phyloP scores from a whole-genome alignment of 1,284 basidiomycete genomes.

The Austroboletus novae-zelandiae region DNA sequence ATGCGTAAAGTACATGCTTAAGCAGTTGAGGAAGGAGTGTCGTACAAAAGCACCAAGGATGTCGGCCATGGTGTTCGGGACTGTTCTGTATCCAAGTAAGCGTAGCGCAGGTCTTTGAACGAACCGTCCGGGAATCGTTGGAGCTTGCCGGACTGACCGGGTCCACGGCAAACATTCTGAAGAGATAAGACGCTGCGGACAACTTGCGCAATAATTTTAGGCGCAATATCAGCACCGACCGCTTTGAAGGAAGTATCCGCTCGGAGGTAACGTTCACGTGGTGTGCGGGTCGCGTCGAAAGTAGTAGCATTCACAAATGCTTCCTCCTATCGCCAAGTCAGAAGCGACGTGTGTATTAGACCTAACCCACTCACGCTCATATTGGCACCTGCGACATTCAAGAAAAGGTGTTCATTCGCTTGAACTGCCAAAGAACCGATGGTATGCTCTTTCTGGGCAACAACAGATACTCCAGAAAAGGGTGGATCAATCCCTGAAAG shows the following conservation, averaged over 20 bases:
- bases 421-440: slow-evolving; percentile 43
- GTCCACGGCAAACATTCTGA: slow-evolving; percentile 50
- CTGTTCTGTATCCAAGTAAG: slow-evolving; percentile 47
- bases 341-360: not conserved
- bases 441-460: slow-evolving; percentile 43
- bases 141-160: slow-evolving; percentile 51
- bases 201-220: slow-evolving; percentile 51
- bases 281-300: slow-evolving; percentile 46
- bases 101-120: slow-evolving; percentile 35
- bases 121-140: slow-evolving; percentile 39
- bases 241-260: slow-evolving; percentile 55
- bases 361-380: slow-evolving; percentile 41
- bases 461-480: slow-evolving; percentile 37
- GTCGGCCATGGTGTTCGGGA: slow-evolving; percentile 51
- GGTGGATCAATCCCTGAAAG: slow-evolving; percentile 48
- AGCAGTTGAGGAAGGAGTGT: slow-evolving; percentile 16
- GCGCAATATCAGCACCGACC: slow-evolving; percentile 54
- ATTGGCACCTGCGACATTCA: slow-evolving; percentile 58
- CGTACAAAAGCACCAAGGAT: slow-evolving; percentile 45
- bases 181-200: slow-evolving; percentile 50
- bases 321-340: slow-evolving; percentile 34
- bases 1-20: slow-evolving; percentile 7
- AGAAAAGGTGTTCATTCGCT: slow-evolving; percentile 52
- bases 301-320: slow-evolving; percentile 49
- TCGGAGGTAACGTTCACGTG: slow-evolving; percentile 48